A percentile compares a stretch with the other conserved stretches of the same genome.
Conservation (phyloP, 148 eudicot genomes). For the Pouteria glomerata region DNA sequence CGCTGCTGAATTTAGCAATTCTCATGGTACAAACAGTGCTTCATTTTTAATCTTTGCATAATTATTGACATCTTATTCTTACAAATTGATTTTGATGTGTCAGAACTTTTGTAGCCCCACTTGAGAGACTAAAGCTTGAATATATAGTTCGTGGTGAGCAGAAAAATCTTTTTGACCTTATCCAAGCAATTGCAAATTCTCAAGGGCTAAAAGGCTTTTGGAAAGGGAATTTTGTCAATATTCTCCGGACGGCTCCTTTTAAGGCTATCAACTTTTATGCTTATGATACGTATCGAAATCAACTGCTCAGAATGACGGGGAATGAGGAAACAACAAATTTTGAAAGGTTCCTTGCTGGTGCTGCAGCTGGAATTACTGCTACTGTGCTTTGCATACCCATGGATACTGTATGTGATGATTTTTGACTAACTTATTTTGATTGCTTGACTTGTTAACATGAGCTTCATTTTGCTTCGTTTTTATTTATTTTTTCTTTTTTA, state of each 20-base stretch:
- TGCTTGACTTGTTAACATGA: slow-evolving; percentile 1
- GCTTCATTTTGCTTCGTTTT: not conserved
- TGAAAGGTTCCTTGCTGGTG: slow-evolving; percentile 90
- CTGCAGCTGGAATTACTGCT: slow-evolving; percentile 95
- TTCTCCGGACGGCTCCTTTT: slow-evolving; percentile 93
- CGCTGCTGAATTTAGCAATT: too few species aligned
- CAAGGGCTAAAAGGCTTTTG: slow-evolving; percentile 93
- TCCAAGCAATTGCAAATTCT: slow-evolving; percentile 62
- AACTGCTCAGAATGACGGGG: slow-evolving; percentile 65
- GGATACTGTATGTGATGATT: slow-evolving; percentile 77
- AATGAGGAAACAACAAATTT: slow-evolving; percentile 80
- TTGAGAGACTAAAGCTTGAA: slow-evolving; percentile 92
- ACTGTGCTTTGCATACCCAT: slow-evolving; percentile 92
- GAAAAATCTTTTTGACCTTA: slow-evolving; percentile 65
- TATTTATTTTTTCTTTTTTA: not conserved
- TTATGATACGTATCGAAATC: slow-evolving; percentile 82
- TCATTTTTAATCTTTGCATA: slow-evolving; percentile 11
- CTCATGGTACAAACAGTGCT: not conserved
- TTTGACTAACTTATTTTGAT: not conserved
- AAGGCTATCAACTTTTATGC: slow-evolving; percentile 92
- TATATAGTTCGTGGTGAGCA: slow-evolving; percentile 93
- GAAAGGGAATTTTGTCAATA: slow-evolving; percentile 98
- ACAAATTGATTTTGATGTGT: slow-evolving; percentile 1
- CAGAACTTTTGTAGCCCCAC: slow-evolving; percentile 98
- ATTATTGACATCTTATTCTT: not conserved